Base-by-base conservation (phyloP, 2,329 filamentous ascomycete species). In the Phaeophleospora eucalypticola region DNA sequence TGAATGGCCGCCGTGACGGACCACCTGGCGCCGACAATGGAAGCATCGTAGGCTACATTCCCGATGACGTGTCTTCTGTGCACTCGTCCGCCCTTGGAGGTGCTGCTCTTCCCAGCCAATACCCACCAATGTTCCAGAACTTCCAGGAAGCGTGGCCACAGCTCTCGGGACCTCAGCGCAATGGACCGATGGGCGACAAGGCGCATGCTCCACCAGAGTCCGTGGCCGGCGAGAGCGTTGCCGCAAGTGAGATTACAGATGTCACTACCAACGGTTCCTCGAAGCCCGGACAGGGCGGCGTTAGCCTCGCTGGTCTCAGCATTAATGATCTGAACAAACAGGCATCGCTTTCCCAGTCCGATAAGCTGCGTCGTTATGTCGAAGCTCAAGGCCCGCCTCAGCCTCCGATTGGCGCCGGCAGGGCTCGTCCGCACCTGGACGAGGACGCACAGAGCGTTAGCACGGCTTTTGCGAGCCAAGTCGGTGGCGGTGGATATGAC, bases 401-500 rank as follows among this genome's bases (percentile, higher is more conserved):
- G 83, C 65, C 81, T 84, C 62, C 62, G 7, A 63, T 65, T 36
- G 62, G 62, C 17, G 43, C 88, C 81, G 63, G 83, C 80, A 43
- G 75, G 71, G 48, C 85, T 84, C 60, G 51, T 33, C 46, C 45
- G 6, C 34, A 51, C 41, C 71, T 85, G 52, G 93, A 98, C 58
- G 93, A 98, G 58, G 93, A 97, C 65, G 89, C 93, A 62, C 89
- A 93, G 71, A 97, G 91, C 69, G 82, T 97, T 62, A 95, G 89
- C 64, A 97, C 93, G 43, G 90, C 90, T 40, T 98, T 97, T 72
- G 90, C 91, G 52, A 96, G 89, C 72, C 93, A 97, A 70, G 83
- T 96, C 17, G 64, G 64, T 21, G 52, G 60, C n/a, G 60, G 62
- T 45, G 59, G 54, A 19, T 62, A 61, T 45, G 61, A 61, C 52